Percentiles rank a stretch among this genome's conserved stretches.
phyloP scores from a whole-genome alignment of 495 filamentous ascomycete genomes.

The Pseudoneurospora amorphoporcata region DNA sequence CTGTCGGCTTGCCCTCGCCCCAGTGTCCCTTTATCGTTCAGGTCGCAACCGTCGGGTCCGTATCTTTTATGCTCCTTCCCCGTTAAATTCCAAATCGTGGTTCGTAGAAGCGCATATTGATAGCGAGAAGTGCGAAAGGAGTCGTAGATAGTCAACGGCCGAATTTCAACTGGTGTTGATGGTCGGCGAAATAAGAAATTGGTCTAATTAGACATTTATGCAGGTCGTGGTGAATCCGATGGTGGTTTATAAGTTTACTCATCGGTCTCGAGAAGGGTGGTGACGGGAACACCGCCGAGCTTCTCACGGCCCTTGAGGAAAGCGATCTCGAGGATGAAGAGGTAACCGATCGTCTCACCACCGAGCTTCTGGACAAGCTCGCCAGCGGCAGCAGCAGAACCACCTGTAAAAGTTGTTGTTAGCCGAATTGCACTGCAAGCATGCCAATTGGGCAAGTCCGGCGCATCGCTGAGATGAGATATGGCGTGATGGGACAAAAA shows the following conservation, averaged over 20 bases:
- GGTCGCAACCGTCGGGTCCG: neutral
- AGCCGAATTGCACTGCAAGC: constrained; percentile 1
- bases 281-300: constrained; percentile 67
- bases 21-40: neutral
- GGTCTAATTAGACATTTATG: neutral
- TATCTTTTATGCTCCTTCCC: neutral
- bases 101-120: neutral
- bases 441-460: neutral
- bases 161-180: neutral
- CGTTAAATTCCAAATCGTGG: neutral
- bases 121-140: neutral
- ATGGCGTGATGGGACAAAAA: neutral
- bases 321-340: constrained; percentile 94
- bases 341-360: constrained; percentile 73
- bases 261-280: constrained; percentile 62
- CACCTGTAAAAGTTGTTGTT: constrained; percentile 45
- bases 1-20: neutral
- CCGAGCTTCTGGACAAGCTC: constrained; percentile 75
- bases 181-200: neutral
- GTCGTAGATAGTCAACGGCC: neutral
- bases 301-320: constrained; percentile 88
- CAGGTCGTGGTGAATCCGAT: neutral
- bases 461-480: neutral
- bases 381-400: constrained; percentile 82
- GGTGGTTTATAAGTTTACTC: constrained; percentile 6